Evolutionary conservation across 192 early-diverging fungal species (phyloP).

Genomic region (Entrophospora sp.): DNA sequence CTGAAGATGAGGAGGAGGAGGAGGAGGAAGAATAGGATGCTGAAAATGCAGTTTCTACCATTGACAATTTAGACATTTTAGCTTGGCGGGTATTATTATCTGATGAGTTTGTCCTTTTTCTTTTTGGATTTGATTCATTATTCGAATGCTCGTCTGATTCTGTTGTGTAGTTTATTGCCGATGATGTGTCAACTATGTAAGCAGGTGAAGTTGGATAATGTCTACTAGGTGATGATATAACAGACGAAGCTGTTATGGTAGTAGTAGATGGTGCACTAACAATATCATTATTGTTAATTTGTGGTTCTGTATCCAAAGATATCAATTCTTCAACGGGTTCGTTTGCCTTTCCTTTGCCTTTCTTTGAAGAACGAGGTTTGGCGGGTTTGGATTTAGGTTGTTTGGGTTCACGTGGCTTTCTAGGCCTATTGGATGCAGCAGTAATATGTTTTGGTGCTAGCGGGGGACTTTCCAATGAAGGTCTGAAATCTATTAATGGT

Average conservation of each 20-base stretch:
- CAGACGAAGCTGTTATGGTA: too few relatives aligned
- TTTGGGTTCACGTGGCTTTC: conserved; percentile 29
- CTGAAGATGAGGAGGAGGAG: too few relatives aligned
- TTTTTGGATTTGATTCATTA: too few relatives aligned
- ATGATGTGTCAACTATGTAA: too few relatives aligned
- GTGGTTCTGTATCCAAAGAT: neutral
- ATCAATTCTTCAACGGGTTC: neutral
- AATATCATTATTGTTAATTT: conserved; percentile 23
- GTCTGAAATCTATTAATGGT: conserved; percentile 73
- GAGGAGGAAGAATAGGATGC: neutral
- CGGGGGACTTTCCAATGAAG: conserved; percentile 41
- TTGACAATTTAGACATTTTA: too few relatives aligned
- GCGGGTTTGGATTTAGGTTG: conserved; percentile 20
- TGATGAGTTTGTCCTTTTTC: too few relatives aligned
- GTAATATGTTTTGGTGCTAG: too few relatives aligned
- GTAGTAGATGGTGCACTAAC: conserved; percentile 19
- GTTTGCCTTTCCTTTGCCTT: conserved; percentile 8
- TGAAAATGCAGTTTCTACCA: neutral
- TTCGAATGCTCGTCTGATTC: too few relatives aligned
- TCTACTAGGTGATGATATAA: too few relatives aligned
- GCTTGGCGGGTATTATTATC: too few relatives aligned
- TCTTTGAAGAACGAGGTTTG: conserved; percentile 24
- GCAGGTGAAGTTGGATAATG: too few relatives aligned
- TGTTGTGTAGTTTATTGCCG: too few relatives aligned
- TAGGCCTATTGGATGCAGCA: conserved; percentile 30